These are phyloP conservation scores for Globisporangium barbulae DNA, from an alignment of 352 stramenopile species.

Conservation along the genomic window DNA sequence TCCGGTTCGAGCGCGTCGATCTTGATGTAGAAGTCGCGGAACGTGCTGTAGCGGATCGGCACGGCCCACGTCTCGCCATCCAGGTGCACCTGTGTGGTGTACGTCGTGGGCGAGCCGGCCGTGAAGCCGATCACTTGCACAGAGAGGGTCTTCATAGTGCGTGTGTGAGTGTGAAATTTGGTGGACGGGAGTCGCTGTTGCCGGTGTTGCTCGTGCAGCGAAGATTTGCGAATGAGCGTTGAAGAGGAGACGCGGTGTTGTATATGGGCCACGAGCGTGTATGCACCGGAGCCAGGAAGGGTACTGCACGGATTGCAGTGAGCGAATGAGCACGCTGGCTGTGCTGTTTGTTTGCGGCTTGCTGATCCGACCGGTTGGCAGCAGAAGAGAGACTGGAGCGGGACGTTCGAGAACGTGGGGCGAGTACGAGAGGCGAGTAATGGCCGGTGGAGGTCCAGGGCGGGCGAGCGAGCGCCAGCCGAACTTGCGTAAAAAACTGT, in stretches of 20 bases:
- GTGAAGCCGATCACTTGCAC: conserved; percentile 42
- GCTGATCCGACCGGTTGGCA: not conserved
- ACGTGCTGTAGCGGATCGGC: conserved; percentile 60
- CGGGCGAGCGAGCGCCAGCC: not conserved
- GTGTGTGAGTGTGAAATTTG: not conserved
- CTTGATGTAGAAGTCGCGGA: conserved; percentile 53
- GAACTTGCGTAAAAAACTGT: not conserved
- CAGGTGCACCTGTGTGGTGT: conserved; percentile 48
- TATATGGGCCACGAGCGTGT: not conserved
- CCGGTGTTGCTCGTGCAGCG: not conserved
- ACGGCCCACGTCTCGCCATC: conserved; percentile 42
- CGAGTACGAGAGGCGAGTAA: conserved; percentile 9
- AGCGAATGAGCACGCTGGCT: not conserved
- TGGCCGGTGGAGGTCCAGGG: conserved; percentile 10
- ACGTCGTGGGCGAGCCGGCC: conserved; percentile 37
- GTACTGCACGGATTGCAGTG: not conserved
- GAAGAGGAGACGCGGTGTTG: conserved; percentile 2
- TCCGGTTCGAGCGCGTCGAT: conserved; percentile 41
- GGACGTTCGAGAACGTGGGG: conserved; percentile 13
- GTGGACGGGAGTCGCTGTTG: not conserved
- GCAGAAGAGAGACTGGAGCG: conserved; percentile 11
- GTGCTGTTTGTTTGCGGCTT: conserved; percentile 7
- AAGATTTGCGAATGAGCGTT: conserved; percentile 13
- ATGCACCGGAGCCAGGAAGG: conserved; percentile 6
- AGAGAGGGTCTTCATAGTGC: conserved; percentile 26